A percentile compares a stretch with the other conserved stretches of the same genome.
phyloP scores from a whole-genome alignment of 306 rosid species.

The Corylus avellana region DNA sequence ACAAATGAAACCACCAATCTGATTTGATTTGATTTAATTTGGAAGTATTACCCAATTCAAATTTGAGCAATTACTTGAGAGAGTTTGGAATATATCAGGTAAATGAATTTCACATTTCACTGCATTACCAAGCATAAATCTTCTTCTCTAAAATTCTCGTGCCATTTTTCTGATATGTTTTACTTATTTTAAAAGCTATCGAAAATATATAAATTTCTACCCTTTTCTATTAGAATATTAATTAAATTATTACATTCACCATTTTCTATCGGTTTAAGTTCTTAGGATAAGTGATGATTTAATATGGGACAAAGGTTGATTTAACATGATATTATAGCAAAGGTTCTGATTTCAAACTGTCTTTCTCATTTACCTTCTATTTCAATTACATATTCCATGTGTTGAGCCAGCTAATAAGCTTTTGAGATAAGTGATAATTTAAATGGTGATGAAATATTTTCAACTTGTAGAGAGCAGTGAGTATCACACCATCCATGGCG shows the following conservation, averaged over 20 bases:
- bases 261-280: too few relatives aligned
- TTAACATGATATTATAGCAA: too few relatives aligned
- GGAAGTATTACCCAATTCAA: neutral
- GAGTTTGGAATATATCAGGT: neutral
- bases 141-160: neutral
- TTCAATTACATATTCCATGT: too few relatives aligned
- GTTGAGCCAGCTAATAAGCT: too few relatives aligned
- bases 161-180: neutral
- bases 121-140: neutral
- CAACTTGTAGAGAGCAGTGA: conserved; percentile 73
- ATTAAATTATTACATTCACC: too few relatives aligned
- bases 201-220: conserved; percentile 7
- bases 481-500: conserved; percentile 75
- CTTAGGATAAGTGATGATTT: too few relatives aligned
- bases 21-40: neutral
- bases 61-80: neutral
- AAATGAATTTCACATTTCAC: neutral
- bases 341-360: too few relatives aligned
- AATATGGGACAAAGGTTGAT: too few relatives aligned
- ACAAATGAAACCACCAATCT: too few relatives aligned
- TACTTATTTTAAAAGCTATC: neutral
- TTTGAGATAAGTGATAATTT: too few relatives aligned
- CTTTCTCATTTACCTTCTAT: too few relatives aligned
- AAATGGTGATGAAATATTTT: neutral
- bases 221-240: neutral